A percentile compares a stretch with the other conserved stretches of the same genome.
Conservation (phyloP, 305 asterid species). For the Striga hermonthica region DNA sequence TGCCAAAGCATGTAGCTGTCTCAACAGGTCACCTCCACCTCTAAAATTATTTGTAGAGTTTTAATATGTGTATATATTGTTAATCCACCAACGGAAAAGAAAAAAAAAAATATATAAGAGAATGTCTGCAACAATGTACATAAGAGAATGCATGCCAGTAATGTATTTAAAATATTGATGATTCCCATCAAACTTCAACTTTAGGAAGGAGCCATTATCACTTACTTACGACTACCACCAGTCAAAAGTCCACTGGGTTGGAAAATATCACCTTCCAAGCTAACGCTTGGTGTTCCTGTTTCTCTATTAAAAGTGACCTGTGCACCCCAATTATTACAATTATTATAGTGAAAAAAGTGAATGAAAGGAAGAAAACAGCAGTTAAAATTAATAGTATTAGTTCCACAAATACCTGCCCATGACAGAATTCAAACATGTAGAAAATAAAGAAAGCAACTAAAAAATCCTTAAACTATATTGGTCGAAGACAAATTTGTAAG, state of each 20-base stretch:
- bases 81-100: too few species aligned
- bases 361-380: too few species aligned
- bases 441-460: slow-evolving; percentile 3
- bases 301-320: slow-evolving; percentile 83
- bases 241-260: slow-evolving; percentile 96
- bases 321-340: too few species aligned
- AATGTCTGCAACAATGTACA: slow-evolving; percentile 7
- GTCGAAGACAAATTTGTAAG: too few species aligned
- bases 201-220: slow-evolving; percentile 26
- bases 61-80: slow-evolving; percentile 21
- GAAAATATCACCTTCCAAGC: slow-evolving; percentile 87
- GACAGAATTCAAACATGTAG: slow-evolving; percentile 6
- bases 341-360: too few species aligned
- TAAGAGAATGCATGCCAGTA: slow-evolving; percentile 12
- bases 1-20: slow-evolving; percentile 78
- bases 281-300: slow-evolving; percentile 68
- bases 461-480: neutral
- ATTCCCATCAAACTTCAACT: slow-evolving; percentile 17
- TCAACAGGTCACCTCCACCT: slow-evolving; percentile 89
- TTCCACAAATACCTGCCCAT: too few species aligned
- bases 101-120: neutral
- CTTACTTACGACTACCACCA: slow-evolving; percentile 97
- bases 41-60: slow-evolving; percentile 45
- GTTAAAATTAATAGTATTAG: too few species aligned
- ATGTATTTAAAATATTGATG: slow-evolving; percentile 4